These are phyloP conservation scores for Chernovozyma aurita DNA, from an alignment of 1,139 yeast genomes.

Conservation along the genomic window DNA sequence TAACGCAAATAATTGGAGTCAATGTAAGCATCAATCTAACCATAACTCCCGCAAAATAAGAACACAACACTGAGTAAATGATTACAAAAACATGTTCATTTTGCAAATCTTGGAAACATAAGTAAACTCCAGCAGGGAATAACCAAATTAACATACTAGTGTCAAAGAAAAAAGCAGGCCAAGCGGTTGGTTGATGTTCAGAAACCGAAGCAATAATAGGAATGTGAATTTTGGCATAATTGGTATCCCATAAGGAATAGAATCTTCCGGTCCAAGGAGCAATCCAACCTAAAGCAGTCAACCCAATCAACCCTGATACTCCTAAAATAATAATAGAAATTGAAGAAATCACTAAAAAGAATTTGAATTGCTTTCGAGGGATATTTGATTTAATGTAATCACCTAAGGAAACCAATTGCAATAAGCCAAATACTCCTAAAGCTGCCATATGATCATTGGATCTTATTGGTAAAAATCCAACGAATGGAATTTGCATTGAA, in stretches of 20 bases:
- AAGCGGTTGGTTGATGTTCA: constrained; percentile 99
- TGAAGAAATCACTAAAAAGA: constrained; percentile 62
- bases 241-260: constrained; percentile 97
- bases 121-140: constrained; percentile 95
- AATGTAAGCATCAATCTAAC: constrained; percentile 95
- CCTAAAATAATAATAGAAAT: constrained; percentile 57
- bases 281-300: constrained; percentile 88
- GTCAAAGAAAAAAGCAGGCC: constrained; percentile 98
- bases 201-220: constrained; percentile 98
- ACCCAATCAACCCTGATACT: constrained; percentile 63
- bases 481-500: constrained; percentile 98
- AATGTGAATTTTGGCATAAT: constrained; percentile 94
- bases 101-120: constrained; percentile 82
- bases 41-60: constrained; percentile 99
- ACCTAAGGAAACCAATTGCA: constrained; percentile 87
- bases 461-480: constrained; percentile 93
- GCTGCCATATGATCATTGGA: constrained; percentile 99
- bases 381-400: constrained; percentile 74
- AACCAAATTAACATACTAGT: constrained; percentile 91
- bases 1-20: constrained; percentile 93
- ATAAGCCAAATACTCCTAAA: constrained; percentile 90
- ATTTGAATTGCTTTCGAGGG: constrained; percentile 69
- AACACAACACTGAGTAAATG: constrained; percentile 84
- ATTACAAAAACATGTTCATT: constrained; percentile 93
- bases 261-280: constrained; percentile 99